phyloP scores from a whole-genome alignment of 1,284 basidiomycete species.

The Tremellales sp. region DNA sequence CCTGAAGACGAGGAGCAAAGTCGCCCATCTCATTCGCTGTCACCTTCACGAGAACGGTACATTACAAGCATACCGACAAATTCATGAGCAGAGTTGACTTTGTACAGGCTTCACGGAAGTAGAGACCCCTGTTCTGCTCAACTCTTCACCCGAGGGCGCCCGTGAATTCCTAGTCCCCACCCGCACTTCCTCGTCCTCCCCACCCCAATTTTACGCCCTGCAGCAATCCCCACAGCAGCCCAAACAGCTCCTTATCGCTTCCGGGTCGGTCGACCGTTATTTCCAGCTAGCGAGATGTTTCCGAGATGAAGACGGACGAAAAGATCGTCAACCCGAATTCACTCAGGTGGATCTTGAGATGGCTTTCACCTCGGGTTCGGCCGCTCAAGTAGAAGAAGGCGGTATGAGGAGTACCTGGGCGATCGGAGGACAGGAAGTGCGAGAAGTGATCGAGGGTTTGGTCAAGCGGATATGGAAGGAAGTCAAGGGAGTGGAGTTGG shows the following conservation, averaged over 20 bases:
- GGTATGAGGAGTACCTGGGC: conserved; percentile 57
- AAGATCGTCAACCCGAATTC: conserved; percentile 93
- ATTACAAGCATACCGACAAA: conserved; percentile 16
- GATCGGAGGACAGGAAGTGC: conserved; percentile 77
- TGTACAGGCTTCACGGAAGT: conserved; percentile 76
- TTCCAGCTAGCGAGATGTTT: conserved; percentile 93
- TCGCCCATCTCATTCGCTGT: conserved; percentile 71
- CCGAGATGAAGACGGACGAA: conserved; percentile 89
- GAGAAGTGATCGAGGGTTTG: conserved; percentile 67
- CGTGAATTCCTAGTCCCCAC: conserved; percentile 91
- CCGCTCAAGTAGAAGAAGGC: conserved; percentile 36
- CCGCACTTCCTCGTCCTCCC: conserved; percentile 50
- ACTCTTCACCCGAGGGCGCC: conserved; percentile 90
- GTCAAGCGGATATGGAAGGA: conserved; percentile 69
- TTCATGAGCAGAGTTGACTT: not conserved
- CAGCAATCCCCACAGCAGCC: conserved; percentile 95
- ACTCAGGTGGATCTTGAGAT: conserved; percentile 96
- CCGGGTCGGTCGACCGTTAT: conserved; percentile 83
- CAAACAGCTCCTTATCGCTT: conserved; percentile 87
- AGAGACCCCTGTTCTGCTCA: conserved; percentile 87
- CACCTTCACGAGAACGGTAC: conserved; percentile 69
- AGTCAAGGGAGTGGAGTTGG: conserved; percentile 54
- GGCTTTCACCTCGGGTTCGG: conserved; percentile 77
- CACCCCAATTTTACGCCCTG: conserved; percentile 77
- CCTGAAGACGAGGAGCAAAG: conserved; percentile 70